A percentile compares a stretch with the other conserved stretches of the same genome.
phyloP scores from a whole-genome alignment of 495 filamentous ascomycete species.

The Pseudotulostoma volvatum region DNA sequence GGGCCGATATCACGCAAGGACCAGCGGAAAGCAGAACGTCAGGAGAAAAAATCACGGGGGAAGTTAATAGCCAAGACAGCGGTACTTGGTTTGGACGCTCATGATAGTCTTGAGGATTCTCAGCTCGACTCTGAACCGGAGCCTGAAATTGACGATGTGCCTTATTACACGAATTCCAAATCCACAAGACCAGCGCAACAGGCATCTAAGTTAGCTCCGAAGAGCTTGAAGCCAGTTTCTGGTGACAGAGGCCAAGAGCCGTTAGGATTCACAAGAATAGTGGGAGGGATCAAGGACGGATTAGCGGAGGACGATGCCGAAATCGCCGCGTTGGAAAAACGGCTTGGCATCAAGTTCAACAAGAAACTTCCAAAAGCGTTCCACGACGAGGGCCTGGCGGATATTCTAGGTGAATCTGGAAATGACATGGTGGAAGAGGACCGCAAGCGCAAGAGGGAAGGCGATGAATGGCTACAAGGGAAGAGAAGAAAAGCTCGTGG shows the following conservation, averaged over 20 bases:
- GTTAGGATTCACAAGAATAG: no score
- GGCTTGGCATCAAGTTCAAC: slow-evolving; percentile 67
- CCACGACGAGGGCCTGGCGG: slow-evolving; percentile 72
- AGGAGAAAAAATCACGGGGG: slow-evolving; percentile 33
- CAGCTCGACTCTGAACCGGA: slow-evolving; percentile 13
- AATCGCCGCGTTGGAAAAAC: slow-evolving; percentile 78
- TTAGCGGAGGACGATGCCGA: slow-evolving; percentile 63
- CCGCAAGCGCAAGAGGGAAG: slow-evolving; percentile 40
- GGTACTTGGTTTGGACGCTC: no score
- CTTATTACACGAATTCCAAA: no score
- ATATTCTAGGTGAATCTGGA: slow-evolving; percentile 56
- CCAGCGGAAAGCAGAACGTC: slow-evolving; percentile 38
- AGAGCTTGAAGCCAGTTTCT: no score
- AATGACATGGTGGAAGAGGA: slow-evolving; percentile 31
- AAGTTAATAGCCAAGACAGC: no score
- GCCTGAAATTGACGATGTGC: slow-evolving; percentile 12
- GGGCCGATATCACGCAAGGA: slow-evolving; percentile 42
- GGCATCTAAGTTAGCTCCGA: slow-evolving; percentile 12
- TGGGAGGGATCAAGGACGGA: slow-evolving; percentile 44
- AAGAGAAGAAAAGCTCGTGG: slow-evolving; percentile 52
- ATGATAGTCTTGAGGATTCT: slow-evolving; percentile 15
- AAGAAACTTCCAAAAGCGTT: slow-evolving; percentile 59
- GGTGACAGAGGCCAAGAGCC: no score
- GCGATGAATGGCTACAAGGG: slow-evolving; percentile 38
- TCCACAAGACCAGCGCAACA: no score